Conservation (phyloP, 768 basidiomycete species). For the Lentinula aciculospora region DNA sequence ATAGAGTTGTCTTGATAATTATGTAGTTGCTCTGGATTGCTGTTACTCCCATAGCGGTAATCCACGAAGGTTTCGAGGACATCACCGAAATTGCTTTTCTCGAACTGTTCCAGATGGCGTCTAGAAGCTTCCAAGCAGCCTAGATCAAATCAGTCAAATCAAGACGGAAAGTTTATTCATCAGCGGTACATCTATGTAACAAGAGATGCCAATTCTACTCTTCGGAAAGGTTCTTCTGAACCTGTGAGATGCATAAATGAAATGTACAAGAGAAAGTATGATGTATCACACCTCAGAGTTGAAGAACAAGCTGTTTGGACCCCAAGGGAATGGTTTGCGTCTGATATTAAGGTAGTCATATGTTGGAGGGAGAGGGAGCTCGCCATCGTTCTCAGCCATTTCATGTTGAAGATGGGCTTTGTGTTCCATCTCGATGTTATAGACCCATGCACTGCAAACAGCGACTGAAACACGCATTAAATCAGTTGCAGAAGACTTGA, state of each 20-base stretch:
- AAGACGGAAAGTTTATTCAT: background rate
- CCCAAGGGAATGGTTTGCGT: slow-evolving; percentile 82
- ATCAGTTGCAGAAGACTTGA: slow-evolving; percentile 6
- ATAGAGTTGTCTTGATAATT: too few relatives aligned
- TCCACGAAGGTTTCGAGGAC: too few relatives aligned
- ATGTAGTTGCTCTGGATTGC: too few relatives aligned
- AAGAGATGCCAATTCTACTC: background rate
- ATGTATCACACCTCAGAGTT: slow-evolving; percentile 56
- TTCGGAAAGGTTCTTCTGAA: slow-evolving; percentile 56
- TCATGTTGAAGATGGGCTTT: slow-evolving; percentile 65
- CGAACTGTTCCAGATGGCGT: background rate
- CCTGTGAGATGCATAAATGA: slow-evolving; percentile 26
- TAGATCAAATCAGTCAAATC: background rate
- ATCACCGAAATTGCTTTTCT: too few relatives aligned
- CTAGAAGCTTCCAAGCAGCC: background rate
- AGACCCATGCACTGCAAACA: slow-evolving; percentile 47
- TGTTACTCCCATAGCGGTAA: too few relatives aligned
- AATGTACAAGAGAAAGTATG: background rate
- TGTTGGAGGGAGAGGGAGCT: slow-evolving; percentile 62
- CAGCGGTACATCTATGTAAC: background rate
- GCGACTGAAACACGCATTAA: slow-evolving; percentile 28
- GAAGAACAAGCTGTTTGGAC: slow-evolving; percentile 77
- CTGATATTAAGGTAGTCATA: slow-evolving; percentile 78
- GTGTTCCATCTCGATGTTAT: slow-evolving; percentile 58
- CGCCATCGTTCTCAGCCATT: slow-evolving; percentile 67